phyloP scores from a whole-genome alignment of 345 rosid species.

The Noccaea bulbosa region DNA sequence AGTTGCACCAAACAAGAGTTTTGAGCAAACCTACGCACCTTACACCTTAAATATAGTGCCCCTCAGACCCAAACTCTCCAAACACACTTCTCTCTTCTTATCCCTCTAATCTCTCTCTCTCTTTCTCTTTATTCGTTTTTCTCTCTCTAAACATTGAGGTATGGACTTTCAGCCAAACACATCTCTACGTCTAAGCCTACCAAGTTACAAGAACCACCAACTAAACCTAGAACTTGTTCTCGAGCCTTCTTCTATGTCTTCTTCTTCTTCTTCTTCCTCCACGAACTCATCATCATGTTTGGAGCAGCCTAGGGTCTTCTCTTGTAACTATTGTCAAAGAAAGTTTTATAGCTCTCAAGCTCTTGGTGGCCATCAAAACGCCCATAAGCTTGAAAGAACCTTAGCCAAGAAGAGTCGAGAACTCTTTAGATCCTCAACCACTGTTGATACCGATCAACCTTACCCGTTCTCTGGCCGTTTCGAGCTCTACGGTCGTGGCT shows the following conservation, averaged over 20 bases:
- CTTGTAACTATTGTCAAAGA: conserved; percentile 93
- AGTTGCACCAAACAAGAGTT: conserved; percentile 44
- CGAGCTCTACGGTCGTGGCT: conserved; percentile 51
- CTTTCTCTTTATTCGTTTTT: conserved; percentile 4
- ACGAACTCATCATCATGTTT: conserved; percentile 49
- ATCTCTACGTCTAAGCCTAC: conserved; percentile 65
- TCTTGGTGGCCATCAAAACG: conserved; percentile 99
- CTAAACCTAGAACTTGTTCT: conserved; percentile 66
- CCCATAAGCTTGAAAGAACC: conserved; percentile 92
- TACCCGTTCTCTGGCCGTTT: conserved; percentile 42
- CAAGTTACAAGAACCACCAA: conserved; percentile 51
- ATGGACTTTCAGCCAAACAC: conserved; percentile 78
- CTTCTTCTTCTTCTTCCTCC: conserved; percentile 54
- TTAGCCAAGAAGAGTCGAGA: conserved; percentile 87
- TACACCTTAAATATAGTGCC: conserved; percentile 47
- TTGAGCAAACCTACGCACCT: conserved; percentile 53
- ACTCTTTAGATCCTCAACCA: conserved; percentile 37
- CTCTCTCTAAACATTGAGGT: conserved; percentile 18
- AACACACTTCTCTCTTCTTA: conserved; percentile 32
- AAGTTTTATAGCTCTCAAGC: conserved; percentile 97
- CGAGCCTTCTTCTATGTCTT: conserved; percentile 59
- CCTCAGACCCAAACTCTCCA: conserved; percentile 34
- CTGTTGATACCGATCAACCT: conserved; percentile 34
- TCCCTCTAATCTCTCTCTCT: conserved; percentile 22
- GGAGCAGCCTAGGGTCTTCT: conserved; percentile 64